These are phyloP conservation scores for Cadophora malorum DNA, from an alignment of 2,329 filamentous ascomycete species.

Conservation along the genomic window DNA sequence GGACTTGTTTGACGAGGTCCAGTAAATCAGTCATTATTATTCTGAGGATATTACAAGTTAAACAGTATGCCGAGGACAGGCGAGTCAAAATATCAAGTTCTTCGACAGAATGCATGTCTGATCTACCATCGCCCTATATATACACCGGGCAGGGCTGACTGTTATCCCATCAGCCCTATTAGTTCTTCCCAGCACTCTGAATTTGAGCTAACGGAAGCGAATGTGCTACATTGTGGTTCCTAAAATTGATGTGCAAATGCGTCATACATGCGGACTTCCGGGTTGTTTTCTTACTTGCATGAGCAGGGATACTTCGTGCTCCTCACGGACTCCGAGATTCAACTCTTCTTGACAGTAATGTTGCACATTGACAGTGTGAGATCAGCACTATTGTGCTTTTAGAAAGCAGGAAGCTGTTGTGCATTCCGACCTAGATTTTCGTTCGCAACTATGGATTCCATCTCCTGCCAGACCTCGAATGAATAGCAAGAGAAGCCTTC, in stretches of 20 bases:
- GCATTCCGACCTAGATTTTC: neutral
- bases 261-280: neutral
- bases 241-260: neutral
- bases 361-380: neutral
- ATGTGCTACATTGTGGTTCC: neutral
- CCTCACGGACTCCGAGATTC: neutral
- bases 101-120: neutral
- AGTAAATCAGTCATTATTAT: slow-evolving; percentile 1
- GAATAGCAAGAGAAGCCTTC: neutral
- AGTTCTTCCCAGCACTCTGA: no score
- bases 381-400: neutral
- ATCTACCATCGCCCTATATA: neutral
- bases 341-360: neutral
- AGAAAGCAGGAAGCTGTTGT: neutral
- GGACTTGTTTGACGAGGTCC: slow-evolving; percentile 18
- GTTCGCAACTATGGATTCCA: neutral
- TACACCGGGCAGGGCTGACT: neutral
- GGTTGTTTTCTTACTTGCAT: slow-evolving; percentile 1
- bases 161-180: no score
- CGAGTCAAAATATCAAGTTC: neutral
- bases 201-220: no score
- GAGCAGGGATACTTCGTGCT: neutral
- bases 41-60: neutral
- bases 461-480: neutral
- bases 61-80: neutral